Evolutionary conservation across 1,139 yeast genomes (phyloP).

Genomic region (Taphrina pruni): DNA sequence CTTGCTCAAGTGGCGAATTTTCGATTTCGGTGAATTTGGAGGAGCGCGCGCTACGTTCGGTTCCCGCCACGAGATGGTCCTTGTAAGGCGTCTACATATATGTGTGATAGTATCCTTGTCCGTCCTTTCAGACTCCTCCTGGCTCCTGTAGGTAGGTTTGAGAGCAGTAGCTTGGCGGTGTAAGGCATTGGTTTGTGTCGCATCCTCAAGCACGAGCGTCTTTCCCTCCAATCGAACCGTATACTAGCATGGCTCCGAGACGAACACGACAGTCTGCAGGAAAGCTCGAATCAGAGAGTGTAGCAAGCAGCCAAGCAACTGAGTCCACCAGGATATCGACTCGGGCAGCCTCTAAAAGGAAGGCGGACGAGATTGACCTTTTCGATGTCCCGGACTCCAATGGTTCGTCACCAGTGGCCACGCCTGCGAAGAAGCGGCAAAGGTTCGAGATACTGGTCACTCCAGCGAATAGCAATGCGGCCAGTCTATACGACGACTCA

Average conservation of each 20-base stretch:
- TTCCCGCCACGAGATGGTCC: not conserved
- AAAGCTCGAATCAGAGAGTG: not conserved
- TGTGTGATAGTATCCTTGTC: not conserved
- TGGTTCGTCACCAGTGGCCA: slow-evolving; percentile 5
- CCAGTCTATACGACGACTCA: slow-evolving; percentile 12
- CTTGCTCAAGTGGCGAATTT: not conserved
- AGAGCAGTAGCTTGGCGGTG: no score
- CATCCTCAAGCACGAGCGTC: no score
- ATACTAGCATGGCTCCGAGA: slow-evolving; percentile 3
- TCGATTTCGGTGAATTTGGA: no score
- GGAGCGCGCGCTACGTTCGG: not conserved
- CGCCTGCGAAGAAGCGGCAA: slow-evolving; percentile 22
- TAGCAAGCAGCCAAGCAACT: not conserved
- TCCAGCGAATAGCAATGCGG: slow-evolving; percentile 14
- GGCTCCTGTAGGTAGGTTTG: no score
- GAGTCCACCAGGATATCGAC: not conserved
- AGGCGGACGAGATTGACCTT: slow-evolving; percentile 20
- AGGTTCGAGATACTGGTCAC: slow-evolving; percentile 7
- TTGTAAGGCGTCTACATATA: no score
- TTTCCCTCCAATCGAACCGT: no score
- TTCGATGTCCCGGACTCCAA: slow-evolving; percentile 21
- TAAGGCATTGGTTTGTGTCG: no score
- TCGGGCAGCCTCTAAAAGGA: slow-evolving; percentile 3
- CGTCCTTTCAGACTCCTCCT: no score
- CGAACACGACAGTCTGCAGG: not conserved